phyloP scores from a whole-genome alignment of 306 rosid genomes.

The Delonix regia region DNA sequence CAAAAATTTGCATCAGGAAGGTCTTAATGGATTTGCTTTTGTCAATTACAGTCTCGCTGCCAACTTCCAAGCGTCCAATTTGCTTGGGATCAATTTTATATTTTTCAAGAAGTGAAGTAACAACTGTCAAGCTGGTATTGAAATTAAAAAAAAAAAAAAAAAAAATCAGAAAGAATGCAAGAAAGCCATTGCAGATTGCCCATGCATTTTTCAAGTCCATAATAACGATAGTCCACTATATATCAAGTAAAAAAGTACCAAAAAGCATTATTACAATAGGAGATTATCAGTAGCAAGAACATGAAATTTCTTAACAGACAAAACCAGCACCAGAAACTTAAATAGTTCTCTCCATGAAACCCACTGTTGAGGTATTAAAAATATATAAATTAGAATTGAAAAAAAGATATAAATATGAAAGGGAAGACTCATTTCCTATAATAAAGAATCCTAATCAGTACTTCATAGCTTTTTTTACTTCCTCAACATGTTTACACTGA shows the following conservation, averaged over 20 bases:
- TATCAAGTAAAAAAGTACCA: background rate
- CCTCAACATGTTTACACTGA: background rate
- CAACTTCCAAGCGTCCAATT: constrained; percentile 91
- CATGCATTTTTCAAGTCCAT: constrained; percentile 17
- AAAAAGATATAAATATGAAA: background rate
- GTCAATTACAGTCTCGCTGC: constrained; percentile 90
- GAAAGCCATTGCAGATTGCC: constrained; percentile 23
- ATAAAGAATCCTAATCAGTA: background rate
- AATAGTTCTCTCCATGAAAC: background rate
- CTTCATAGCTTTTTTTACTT: background rate
- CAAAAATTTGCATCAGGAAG: constrained; percentile 80
- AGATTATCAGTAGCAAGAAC: background rate
- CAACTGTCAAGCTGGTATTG: constrained; percentile 73
- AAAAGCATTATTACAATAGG: background rate
- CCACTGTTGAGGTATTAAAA: background rate
- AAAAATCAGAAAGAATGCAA: constrained; percentile 4
- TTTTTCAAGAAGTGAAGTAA: constrained; percentile 68
- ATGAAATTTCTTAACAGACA: background rate
- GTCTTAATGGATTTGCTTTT: constrained; percentile 95
- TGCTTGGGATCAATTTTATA: constrained; percentile 71
- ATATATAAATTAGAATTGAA: background rate
- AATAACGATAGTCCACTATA: constrained; percentile 10
- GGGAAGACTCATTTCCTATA: background rate
- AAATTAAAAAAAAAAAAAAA: background rate
- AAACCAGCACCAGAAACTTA: background rate